These are phyloP conservation scores for Suillus alpinus DNA, from an alignment of 768 basidiomycete genomes.

Conservation along the genomic window DNA sequence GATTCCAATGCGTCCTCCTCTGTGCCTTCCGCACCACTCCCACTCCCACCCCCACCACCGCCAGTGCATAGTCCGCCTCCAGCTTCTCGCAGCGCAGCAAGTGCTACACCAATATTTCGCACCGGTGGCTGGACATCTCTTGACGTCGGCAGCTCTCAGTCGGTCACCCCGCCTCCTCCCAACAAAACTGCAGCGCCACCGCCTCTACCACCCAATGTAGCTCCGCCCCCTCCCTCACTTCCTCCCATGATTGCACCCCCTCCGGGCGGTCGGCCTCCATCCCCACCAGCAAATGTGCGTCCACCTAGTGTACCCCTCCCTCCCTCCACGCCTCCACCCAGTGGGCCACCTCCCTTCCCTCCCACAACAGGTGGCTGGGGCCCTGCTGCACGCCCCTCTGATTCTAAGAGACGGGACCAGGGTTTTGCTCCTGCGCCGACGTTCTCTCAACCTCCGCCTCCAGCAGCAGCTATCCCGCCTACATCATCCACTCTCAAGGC, in stretches of 20 bases:
- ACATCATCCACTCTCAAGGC: conserved; percentile 11
- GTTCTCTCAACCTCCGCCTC: conserved; percentile 5
- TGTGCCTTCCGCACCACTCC: conserved; percentile 18
- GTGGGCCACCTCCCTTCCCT: background rate
- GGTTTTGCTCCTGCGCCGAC: conserved; percentile 4
- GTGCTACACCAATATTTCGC: conserved; percentile 46
- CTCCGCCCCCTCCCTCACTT: conserved; percentile 14
- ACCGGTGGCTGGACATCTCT: conserved; percentile 68
- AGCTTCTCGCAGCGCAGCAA: conserved; percentile 14
- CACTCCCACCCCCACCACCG: conserved; percentile 7
- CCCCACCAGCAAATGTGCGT: background rate
- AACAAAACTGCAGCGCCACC: conserved; percentile 6
- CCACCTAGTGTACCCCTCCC: conserved; percentile 5
- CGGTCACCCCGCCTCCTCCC: conserved; percentile 18
- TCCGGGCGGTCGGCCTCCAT: conserved; percentile 4
- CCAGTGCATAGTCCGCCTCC: conserved; percentile 10
- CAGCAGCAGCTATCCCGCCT: conserved; percentile 3
- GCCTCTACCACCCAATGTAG: conserved; percentile 18
- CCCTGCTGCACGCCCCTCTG: conserved; percentile 7
- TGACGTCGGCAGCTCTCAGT: conserved; percentile 44
- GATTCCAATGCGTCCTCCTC: conserved; percentile 23
- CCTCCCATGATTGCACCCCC: conserved; percentile 19
- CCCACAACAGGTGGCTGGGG: conserved; percentile 16
- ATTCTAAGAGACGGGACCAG: conserved; percentile 3
- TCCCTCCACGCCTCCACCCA: conserved; percentile 9